Conservation (phyloP, 2,329 filamentous ascomycete species). For the Sporothrix dimorphospora region DNA sequence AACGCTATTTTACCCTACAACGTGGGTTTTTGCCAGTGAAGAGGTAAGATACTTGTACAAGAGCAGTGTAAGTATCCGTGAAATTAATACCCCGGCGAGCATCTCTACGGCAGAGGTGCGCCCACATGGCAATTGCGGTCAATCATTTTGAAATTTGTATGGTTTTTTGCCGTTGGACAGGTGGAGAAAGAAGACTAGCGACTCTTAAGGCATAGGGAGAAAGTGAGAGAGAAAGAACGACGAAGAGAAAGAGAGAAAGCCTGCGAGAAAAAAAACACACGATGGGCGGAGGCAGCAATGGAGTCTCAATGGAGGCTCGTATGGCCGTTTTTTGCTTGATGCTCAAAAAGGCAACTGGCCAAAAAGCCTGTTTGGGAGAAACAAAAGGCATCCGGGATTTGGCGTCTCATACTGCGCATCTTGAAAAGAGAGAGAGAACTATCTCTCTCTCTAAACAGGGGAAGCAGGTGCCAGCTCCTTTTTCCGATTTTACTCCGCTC, state of each 20-base stretch:
- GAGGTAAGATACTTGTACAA: not conserved
- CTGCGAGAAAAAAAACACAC: not conserved
- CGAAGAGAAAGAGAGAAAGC: too few species aligned
- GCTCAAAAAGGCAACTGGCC: constrained; percentile 17
- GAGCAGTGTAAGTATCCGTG: not conserved
- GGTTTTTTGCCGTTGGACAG: too few species aligned
- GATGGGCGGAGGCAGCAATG: not conserved
- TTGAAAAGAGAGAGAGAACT: too few species aligned
- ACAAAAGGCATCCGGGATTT: not conserved
- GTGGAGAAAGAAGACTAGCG: too few species aligned
- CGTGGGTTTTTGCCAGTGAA: not conserved
- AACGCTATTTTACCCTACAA: not conserved
- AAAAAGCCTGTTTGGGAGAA: not conserved
- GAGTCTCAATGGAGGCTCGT: not conserved
- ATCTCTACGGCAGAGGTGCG: not conserved
- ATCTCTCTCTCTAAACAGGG: too few species aligned
- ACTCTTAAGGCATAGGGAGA: not conserved
- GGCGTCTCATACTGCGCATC: not conserved
- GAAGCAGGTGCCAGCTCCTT: too few species aligned
- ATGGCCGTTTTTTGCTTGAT: not conserved
- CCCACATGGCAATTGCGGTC: not conserved
- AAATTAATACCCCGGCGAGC: not conserved
- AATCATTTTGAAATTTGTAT: not conserved
- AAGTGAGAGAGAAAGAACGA: not conserved
- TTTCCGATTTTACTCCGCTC: too few species aligned